Base-by-base conservation (phyloP, 2,329 filamentous ascomycete genomes). In the Verticillium zaregamsianum region DNA sequence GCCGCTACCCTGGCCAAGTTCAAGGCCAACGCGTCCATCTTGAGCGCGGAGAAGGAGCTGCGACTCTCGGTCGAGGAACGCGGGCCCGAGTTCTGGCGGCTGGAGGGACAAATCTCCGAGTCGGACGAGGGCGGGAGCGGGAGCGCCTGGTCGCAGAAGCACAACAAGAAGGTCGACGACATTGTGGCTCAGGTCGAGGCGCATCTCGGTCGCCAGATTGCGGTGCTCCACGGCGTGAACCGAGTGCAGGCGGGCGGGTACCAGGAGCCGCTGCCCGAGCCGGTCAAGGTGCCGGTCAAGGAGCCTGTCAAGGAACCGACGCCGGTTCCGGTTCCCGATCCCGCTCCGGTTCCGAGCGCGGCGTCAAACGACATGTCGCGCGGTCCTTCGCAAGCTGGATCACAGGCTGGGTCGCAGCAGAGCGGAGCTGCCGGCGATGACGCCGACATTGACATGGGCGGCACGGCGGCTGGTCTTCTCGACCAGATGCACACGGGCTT, bases 201-300 rank as follows among this genome's bases (percentile, higher is more conserved):
- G 58, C 79, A 86, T 2, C 82, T 91, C n/a, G 88, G 87, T 20
- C 87, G 87, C 61, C 87, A 85, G 65, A 86, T 91, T 54, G 82
- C 84, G 40, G 79, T 83, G 31, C 85, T 90, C 59, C 84, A 87
- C 58, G 82, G 85, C 28, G 82, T 94, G 8, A 82, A 85, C 40
- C 88, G 91, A 55, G 82, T 96, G 54, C 87, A 95, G 69, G 90
- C 91, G 69, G 93, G 92, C 57, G 92, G 92, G 2, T 87, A 83
- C 64, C 85, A 92, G 73, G 86, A 92, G 64, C 83, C 81, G 7
- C 77, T 76, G 5, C 80, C 83, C 3, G 79, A 82, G 66, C 79
- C 73, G 17, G 68, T 70, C 32, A 68, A 66, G 14, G 73, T 73
- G 35, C 67, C 66, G 6, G 35, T 63, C 32, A 67, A 74, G 5